A percentile compares a stretch with the other conserved stretches of the same genome.
These are phyloP conservation scores for Salix arbutifolia DNA, from an alignment of 345 rosid species.

Conservation along the genomic window DNA sequence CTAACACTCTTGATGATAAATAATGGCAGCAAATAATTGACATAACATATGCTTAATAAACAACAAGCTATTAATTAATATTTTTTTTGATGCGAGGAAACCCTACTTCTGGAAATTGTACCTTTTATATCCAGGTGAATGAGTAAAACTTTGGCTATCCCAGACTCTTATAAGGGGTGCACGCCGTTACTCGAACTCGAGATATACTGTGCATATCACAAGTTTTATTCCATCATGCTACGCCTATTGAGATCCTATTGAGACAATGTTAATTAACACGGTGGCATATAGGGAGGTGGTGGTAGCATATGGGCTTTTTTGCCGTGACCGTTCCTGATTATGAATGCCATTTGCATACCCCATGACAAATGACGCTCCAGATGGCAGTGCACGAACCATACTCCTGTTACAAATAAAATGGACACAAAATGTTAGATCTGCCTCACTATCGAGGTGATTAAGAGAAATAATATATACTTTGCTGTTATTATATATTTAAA, in stretches of 20 bases:
- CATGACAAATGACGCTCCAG: constrained; percentile 55
- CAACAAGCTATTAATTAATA: no score
- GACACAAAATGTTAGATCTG: background rate
- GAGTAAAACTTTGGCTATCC: no score
- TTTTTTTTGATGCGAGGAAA: no score
- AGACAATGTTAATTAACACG: constrained; percentile 16
- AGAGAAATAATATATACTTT: background rate
- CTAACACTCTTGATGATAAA: no score
- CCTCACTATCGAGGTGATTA: background rate
- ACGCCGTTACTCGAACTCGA: fast-evolving
- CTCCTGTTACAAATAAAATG: constrained; percentile 31
- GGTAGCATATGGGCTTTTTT: constrained; percentile 34
- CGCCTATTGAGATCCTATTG: no score
- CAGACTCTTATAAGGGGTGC: no score
- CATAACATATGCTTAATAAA: no score
- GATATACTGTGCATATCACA: fast-evolving
- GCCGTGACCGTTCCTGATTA: constrained; percentile 42
- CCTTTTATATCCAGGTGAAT: no score
- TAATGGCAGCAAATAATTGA: background rate
- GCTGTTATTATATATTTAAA: background rate
- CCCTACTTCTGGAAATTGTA: no score
- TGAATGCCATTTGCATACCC: constrained; percentile 60
- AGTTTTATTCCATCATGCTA: no score
- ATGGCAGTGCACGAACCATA: constrained; percentile 74
- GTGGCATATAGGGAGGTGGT: constrained; percentile 54